Evolutionary conservation across 371 early-diverging fungal genomes (phyloP), one percentile per base, ranked within the genome.

Genomic region (Mortierella sp.): DNA sequence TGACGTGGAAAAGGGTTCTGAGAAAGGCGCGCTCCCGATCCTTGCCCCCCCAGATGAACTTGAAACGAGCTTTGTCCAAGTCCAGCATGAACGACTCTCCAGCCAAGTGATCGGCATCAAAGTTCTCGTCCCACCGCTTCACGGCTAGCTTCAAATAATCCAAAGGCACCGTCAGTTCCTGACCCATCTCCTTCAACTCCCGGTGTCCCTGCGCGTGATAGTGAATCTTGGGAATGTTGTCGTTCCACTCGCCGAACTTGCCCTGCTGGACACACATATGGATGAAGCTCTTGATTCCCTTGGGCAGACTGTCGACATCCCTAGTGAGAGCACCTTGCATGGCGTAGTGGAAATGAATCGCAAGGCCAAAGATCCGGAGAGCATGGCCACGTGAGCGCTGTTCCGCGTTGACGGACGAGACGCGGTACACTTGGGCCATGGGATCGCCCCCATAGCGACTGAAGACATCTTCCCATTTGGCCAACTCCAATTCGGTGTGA

Each of bases 71-170:
- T 34, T 45, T 74, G 31, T 75, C 80, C 72, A 86, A 55, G 58
- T 86, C 82, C 34, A 86, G 55, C 76, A 82, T 86, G 31, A 77
- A 86, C 14, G 87, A 82, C 57, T 82, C 87, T 58, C 87, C 87
- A 0, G 87, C 82, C 24, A 82, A 38, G 31, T 80, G 63, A 31
- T 86, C 87, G 16, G 80, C 60, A 45, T 86, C 87, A 34, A 77
- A 86, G 21, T 65, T 78, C 31, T 86, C 82, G 26, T 82, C 80
- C 87, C 87, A 86, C 54, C 80, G 70, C 63, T 77, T 77, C 57
- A 86, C 82, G 44, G 78, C 82, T 21, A 86, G 76, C 26, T 74
- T 79, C 19, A 77, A 45, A 71, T 86, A 82, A 38, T 86, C 80
- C 52, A 86, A 78, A 14, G 82, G 82, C 9, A 77, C 72, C 3